These are phyloP conservation scores for Diutina neorugosa DNA, from an alignment of 1,139 yeast species.

Conservation along the genomic window DNA sequence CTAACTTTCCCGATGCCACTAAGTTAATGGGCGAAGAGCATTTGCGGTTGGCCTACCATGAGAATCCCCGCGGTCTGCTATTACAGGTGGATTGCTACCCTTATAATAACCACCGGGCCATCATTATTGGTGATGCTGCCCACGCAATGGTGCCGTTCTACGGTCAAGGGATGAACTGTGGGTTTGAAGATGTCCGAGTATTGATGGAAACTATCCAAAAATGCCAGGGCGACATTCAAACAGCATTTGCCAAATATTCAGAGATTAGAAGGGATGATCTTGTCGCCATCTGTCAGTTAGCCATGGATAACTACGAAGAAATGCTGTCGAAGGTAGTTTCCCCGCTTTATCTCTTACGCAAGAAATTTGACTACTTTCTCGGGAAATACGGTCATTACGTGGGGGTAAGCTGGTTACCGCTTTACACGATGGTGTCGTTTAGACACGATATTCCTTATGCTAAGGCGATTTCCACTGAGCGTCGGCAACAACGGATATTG, in stretches of 20 bases:
- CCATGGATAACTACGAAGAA: constrained; percentile 72
- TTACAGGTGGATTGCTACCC: constrained; percentile 59
- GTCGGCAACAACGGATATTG: constrained; percentile 36
- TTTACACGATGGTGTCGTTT: constrained; percentile 88
- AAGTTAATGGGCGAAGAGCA: constrained; percentile 50
- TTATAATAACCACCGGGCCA: constrained; percentile 54
- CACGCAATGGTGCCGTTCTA: constrained; percentile 96
- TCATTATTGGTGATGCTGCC: constrained; percentile 85
- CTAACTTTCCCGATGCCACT: constrained; percentile 66
- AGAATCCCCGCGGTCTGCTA: constrained; percentile 66
- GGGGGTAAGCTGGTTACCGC: constrained; percentile 67
- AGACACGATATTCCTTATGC: constrained; percentile 74
- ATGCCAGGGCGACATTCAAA: constrained; percentile 24
- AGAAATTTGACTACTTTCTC: constrained; percentile 53
- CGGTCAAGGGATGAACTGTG: constrained; percentile 97
- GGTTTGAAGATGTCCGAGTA: constrained; percentile 78
- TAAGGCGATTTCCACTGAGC: constrained; percentile 47
- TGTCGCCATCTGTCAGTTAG: constrained; percentile 63
- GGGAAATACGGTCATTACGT: constrained; percentile 33
- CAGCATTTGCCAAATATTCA: constrained; percentile 50
- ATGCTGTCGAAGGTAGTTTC: constrained; percentile 79
- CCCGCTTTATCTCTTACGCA: constrained; percentile 49
- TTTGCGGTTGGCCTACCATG: constrained; percentile 37
- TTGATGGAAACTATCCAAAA: constrained; percentile 45
- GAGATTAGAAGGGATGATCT: constrained; percentile 50